Conservation (phyloP, 2,329 filamentous ascomycete species). For the Aureobasidium sp. region DNA sequence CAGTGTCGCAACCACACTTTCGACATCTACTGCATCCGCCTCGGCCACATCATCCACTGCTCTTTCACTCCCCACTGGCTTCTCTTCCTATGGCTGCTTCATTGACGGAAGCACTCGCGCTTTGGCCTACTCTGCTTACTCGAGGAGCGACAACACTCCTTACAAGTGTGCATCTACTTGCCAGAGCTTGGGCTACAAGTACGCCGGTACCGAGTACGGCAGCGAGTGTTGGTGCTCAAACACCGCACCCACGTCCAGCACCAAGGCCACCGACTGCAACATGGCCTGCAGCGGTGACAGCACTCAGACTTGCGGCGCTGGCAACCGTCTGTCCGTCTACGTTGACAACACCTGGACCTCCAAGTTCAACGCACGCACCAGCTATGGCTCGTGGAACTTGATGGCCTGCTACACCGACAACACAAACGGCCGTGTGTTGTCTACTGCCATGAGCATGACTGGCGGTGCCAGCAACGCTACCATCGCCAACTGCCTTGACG, state of each 20-base stretch:
- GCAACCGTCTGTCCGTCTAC: conserved; percentile 23
- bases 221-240: conserved; percentile 32
- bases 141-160: conserved; percentile 21
- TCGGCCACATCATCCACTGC: conserved; percentile 8
- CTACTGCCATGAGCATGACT: conserved; percentile 17
- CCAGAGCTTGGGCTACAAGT: conserved; percentile 27
- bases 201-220: conserved; percentile 35
- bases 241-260: conserved; percentile 18
- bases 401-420: conserved; percentile 25
- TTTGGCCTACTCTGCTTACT: conserved; percentile 19
- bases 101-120: conserved; percentile 23
- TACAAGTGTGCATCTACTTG: conserved; percentile 23
- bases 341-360: conserved; percentile 22
- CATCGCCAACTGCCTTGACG: conserved; percentile 24
- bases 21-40: conserved; percentile 17
- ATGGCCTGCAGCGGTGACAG: conserved; percentile 27
- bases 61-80: conserved; percentile 17
- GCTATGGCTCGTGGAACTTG: conserved; percentile 22
- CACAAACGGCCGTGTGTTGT: conserved; percentile 19
- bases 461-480: conserved; percentile 24
- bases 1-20: conserved; percentile 9
- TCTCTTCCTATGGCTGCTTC: conserved; percentile 26
- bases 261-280: conserved; percentile 21
- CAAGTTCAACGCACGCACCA: conserved; percentile 22
- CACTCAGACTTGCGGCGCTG: conserved; percentile 25